These are phyloP conservation scores for Myriosclerotinia duriaeana DNA, from an alignment of 2,329 filamentous ascomycete genomes.

Conservation along the genomic window DNA sequence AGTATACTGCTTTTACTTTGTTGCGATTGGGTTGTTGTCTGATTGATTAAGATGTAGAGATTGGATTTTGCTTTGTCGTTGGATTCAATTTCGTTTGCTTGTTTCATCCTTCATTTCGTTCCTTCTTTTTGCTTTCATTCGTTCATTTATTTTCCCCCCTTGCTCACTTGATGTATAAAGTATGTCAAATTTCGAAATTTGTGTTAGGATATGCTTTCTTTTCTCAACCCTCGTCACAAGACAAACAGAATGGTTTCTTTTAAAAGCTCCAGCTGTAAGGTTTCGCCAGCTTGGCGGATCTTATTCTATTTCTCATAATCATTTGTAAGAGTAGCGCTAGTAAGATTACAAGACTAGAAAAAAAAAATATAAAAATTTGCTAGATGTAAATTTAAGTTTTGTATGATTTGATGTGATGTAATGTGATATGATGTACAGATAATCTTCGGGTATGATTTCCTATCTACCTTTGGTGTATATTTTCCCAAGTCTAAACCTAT, in stretches of 20 bases:
- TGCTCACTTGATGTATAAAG: neutral
- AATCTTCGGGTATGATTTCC: neutral
- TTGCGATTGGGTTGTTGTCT: neutral
- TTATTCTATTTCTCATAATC: neutral
- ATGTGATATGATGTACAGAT: neutral
- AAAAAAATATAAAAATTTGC: neutral
- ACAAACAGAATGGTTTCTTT: neutral
- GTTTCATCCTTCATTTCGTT: neutral
- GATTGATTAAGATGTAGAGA: neutral
- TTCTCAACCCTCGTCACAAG: neutral
- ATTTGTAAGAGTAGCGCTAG: neutral
- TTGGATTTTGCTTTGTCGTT: neutral
- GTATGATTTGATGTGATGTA: neutral
- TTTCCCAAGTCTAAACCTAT: conserved; percentile 5
- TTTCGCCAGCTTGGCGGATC: neutral
- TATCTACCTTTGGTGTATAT: conserved; percentile 1
- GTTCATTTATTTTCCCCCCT: neutral
- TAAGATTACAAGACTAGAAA: no score
- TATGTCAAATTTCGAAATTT: neutral
- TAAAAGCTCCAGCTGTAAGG: neutral
- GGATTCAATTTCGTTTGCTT: neutral
- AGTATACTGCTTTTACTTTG: neutral
- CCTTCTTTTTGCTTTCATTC: neutral
- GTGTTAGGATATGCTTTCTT: neutral
- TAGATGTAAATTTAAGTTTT: neutral